Evolutionary conservation across 2,329 filamentous ascomycete genomes (phyloP), one percentile per base, ranked within the genome.

Genomic region (Dothideomycetes sp.): DNA sequence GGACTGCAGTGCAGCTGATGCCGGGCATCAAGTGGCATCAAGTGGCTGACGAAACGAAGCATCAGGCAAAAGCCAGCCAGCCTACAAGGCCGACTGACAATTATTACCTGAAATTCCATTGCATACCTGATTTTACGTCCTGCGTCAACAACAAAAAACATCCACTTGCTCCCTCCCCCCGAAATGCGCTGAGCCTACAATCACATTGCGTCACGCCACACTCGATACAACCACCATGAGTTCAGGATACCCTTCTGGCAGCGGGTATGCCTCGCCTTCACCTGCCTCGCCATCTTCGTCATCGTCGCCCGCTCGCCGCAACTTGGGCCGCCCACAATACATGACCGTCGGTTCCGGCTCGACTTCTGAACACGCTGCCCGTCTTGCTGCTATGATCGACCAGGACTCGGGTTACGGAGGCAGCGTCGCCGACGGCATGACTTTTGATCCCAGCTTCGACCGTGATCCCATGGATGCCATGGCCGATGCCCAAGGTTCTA

Each of bases 361-460:
- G 41, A 79, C 82, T 16, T 88, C 88, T 15, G 79, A 86, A 56
- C 84, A 85, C 58, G 88, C 86, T 25, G 76, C 82, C 20, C 80
- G 80, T 41, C 70, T 96, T 27, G 84, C 91, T 62, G 78, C 80
- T 13, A 75, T 93, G 52, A 69, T 96, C 41, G 85, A 94, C 47
- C 69, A 78, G 44, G 91, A 98, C 59, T 96, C 89, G 13, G 91
- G 89, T 5, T 96, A 96, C 56, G 88, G 86, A 41, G 83, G 82
- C 31, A 94, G 85, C 58, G 71, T 82, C 35, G 68, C 74, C 20
- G 63, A 67, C 39, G 80, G 78, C 45, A 82, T 82, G 38, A 74
- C 74, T 49, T 79, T 74, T 71, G 68, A 73, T 53, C 37, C 37
- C n/a, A 40, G 28, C 23, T 40, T 40, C 12, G 28, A 40, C 37